phyloP scores from a whole-genome alignment of 768 basidiomycete species.

The Cystobasidiopsis lactophilus region DNA sequence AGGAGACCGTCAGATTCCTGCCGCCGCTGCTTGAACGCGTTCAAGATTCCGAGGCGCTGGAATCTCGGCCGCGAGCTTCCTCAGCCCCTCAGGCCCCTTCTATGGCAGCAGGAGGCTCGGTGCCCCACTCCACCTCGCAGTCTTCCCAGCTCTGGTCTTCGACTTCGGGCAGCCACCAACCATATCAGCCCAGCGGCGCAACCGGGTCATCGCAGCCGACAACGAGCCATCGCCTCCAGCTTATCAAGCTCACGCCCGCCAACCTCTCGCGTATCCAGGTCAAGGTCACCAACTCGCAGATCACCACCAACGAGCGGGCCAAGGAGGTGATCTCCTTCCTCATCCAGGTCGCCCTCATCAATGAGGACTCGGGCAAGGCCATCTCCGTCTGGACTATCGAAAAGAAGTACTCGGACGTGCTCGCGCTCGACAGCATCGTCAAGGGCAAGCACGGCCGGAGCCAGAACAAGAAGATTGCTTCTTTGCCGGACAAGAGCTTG shows the following conservation, averaged over 20 bases:
- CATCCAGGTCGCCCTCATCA: slow-evolving; percentile 35
- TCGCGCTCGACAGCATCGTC: slow-evolving; percentile 63
- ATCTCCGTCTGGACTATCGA: slow-evolving; percentile 39
- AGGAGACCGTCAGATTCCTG: too few species aligned
- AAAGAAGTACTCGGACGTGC: slow-evolving; percentile 80
- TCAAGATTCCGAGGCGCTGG: background rate
- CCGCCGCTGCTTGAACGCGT: background rate
- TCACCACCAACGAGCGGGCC: slow-evolving; percentile 68
- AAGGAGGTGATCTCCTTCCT: slow-evolving; percentile 83
- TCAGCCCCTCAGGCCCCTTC: slow-evolving; percentile 6
- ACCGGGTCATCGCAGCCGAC: too few species aligned
- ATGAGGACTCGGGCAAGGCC: slow-evolving; percentile 9
- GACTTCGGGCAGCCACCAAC: background rate
- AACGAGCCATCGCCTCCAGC: too few species aligned
- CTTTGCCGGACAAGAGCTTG: slow-evolving; percentile 69
- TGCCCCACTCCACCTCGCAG: background rate
- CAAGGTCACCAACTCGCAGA: slow-evolving; percentile 54
- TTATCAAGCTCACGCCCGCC: slow-evolving; percentile 6
- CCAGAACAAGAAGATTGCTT: slow-evolving; percentile 41
- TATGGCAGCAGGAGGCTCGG: too few species aligned
- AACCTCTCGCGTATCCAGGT: slow-evolving; percentile 45
- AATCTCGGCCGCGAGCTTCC: background rate
- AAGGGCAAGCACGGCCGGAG: slow-evolving; percentile 35
- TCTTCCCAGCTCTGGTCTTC: background rate
- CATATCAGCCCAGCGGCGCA: too few species aligned